A percentile compares a stretch with the other conserved stretches of the same genome.
These are phyloP conservation scores for Ampelocalamus luodianensis DNA, from an alignment of 176 grass and related monocot species.

Conservation along the genomic window DNA sequence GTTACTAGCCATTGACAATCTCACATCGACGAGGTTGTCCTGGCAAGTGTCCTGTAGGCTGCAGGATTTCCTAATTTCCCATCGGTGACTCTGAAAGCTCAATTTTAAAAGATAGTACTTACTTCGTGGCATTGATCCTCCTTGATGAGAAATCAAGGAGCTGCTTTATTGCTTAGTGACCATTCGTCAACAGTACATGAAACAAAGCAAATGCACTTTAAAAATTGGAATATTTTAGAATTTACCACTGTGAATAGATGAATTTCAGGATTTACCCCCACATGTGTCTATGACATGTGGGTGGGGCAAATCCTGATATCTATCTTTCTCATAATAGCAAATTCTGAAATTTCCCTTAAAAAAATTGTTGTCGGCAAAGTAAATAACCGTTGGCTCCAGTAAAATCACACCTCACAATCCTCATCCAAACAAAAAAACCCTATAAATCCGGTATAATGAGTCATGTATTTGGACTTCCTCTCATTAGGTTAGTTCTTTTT, in stretches of 20 bases:
- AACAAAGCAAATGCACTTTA: neutral
- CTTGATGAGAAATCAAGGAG: neutral
- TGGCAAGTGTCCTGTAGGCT: neutral
- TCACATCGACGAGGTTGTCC: neutral
- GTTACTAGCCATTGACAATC: too few relatives aligned
- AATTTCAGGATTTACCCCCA: too few relatives aligned
- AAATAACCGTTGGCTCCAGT: neutral
- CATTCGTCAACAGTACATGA: neutral
- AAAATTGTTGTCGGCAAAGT: neutral
- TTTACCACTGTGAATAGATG: too few relatives aligned
- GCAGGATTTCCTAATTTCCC: neutral
- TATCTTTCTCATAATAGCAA: too few relatives aligned
- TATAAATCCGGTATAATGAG: neutral
- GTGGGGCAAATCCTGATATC: too few relatives aligned
- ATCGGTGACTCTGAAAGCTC: neutral
- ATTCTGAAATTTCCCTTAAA: too few relatives aligned
- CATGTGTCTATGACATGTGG: too few relatives aligned
- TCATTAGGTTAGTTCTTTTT: neutral
- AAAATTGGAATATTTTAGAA: too few relatives aligned
- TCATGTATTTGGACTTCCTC: neutral
- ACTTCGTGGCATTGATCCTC: neutral
- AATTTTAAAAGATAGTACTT: neutral
- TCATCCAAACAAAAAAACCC: neutral
- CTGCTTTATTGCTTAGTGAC: neutral
- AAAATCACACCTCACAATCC: neutral